Evolutionary conservation across 345 rosid genomes (phyloP).

Genomic region (Cardamine chenopodiifolia): DNA sequence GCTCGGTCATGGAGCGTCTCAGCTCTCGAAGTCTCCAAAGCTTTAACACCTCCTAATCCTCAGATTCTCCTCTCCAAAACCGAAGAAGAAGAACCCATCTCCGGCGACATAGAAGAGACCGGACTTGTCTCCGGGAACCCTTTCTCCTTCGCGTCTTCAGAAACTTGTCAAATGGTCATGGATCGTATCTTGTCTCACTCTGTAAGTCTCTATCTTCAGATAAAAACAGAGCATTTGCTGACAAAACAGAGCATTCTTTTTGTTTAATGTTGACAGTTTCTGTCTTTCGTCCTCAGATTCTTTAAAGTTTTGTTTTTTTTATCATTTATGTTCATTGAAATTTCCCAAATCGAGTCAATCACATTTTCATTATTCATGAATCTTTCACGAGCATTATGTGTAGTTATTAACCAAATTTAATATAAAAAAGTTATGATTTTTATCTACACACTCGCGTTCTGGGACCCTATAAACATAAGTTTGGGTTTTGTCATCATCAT

Average conservation of each 20-base stretch:
- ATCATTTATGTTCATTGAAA: not conserved
- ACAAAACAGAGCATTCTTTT: slow-evolving; percentile 32
- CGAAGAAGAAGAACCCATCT: slow-evolving; percentile 52
- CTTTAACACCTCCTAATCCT: slow-evolving; percentile 58
- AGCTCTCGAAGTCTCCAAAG: slow-evolving; percentile 79
- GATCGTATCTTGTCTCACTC: slow-evolving; percentile 98
- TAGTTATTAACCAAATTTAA: slow-evolving; percentile 5
- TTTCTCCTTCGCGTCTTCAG: slow-evolving; percentile 89
- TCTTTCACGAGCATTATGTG: slow-evolving; percentile 39
- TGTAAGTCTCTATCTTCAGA: slow-evolving; percentile 54
- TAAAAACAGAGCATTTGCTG: slow-evolving; percentile 39
- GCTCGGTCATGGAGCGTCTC: slow-evolving; percentile 97
- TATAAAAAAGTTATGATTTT: not conserved
- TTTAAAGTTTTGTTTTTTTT: not conserved
- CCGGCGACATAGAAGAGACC: slow-evolving; percentile 58
- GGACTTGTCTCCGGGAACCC: slow-evolving; percentile 80
- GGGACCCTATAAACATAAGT: slow-evolving; percentile 36
- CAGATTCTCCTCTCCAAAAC: slow-evolving; percentile 57
- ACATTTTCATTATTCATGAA: slow-evolving; percentile 2
- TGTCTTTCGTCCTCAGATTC: not conserved
- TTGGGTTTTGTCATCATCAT: slow-evolving; percentile 26
- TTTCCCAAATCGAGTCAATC: not conserved
- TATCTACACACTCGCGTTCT: slow-evolving; percentile 34
- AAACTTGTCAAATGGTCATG: slow-evolving; percentile 97
- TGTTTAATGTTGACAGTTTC: slow-evolving; percentile 14